These are phyloP conservation scores for Penicillium sp. DNA, from an alignment of 2,329 filamentous ascomycete species.

Conservation along the genomic window DNA sequence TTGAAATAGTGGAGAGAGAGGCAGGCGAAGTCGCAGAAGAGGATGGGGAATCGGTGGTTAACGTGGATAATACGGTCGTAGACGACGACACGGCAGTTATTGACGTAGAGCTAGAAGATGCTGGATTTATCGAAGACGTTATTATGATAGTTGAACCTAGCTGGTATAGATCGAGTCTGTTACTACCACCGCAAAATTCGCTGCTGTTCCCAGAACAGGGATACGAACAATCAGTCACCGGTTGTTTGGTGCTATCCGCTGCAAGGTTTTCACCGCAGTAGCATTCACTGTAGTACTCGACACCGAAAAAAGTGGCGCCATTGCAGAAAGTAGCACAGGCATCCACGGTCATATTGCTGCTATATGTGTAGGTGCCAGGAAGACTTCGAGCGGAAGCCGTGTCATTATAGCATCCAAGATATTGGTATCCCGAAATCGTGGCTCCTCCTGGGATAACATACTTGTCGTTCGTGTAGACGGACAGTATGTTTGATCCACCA, in stretches of 20 bases:
- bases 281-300: conserved; percentile 11
- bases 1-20: not conserved
- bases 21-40: not conserved
- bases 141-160: not conserved
- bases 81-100: not conserved
- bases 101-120: not conserved
- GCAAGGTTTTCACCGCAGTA: conserved; percentile 7
- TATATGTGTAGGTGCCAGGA: conserved; percentile 6
- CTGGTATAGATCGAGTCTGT: conserved; percentile 9
- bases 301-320: conserved; percentile 9
- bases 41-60: not conserved
- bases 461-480: conserved; percentile 48
- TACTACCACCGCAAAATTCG: conserved; percentile 12
- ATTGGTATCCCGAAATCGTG: conserved; percentile 5
- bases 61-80: not conserved
- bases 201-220: conserved; percentile 9
- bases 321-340: conserved; percentile 10
- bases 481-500: conserved; percentile 35
- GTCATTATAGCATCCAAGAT: conserved; percentile 10
- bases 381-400: conserved; percentile 11
- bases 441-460: conserved; percentile 18
- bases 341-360: conserved; percentile 7
- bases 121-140: not conserved
- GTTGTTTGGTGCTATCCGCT: conserved; percentile 2
- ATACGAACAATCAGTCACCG: conserved; percentile 5